Evolutionary conservation across 495 filamentous ascomycete genomes (phyloP).

Genomic region (Trichoderma parareesei): DNA sequence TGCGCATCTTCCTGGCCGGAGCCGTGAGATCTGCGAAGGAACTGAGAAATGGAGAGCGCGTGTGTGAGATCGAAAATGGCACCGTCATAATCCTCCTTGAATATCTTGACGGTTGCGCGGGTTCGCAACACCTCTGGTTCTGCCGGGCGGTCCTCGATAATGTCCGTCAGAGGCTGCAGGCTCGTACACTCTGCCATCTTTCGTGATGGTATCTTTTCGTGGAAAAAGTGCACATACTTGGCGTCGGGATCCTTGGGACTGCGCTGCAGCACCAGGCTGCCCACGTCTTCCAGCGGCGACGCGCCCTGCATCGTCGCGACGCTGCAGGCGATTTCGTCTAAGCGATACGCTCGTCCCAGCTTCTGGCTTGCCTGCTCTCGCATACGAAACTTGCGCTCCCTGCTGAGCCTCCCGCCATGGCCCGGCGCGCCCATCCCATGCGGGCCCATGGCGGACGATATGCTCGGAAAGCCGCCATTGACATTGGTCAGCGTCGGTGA

Average conservation of each 20-base stretch:
- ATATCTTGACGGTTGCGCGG: slow-evolving; percentile 61
- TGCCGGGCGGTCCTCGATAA: slow-evolving; percentile 51
- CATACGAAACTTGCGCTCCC: slow-evolving; percentile 67
- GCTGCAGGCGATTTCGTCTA: slow-evolving; percentile 74
- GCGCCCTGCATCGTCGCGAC: slow-evolving; percentile 77
- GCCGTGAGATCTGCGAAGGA: slow-evolving; percentile 34
- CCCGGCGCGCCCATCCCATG: slow-evolving; percentile 45
- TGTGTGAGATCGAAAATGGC: slow-evolving; percentile 59
- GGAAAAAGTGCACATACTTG: slow-evolving; percentile 80
- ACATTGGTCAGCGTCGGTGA: slow-evolving; percentile 52
- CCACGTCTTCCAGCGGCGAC: slow-evolving; percentile 71
- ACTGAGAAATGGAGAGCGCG: slow-evolving; percentile 52
- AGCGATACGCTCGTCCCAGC: slow-evolving; percentile 61
- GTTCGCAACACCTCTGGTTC: slow-evolving; percentile 63
- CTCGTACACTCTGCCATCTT: slow-evolving; percentile 68
- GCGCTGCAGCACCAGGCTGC: slow-evolving; percentile 60
- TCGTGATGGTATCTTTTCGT: slow-evolving; percentile 74
- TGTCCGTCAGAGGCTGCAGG: slow-evolving; percentile 53
- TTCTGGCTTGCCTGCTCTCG: slow-evolving; percentile 69
- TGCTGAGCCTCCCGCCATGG: slow-evolving; percentile 56
- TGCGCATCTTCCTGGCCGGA: slow-evolving; percentile 32
- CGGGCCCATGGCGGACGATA: slow-evolving; percentile 27
- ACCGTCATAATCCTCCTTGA: slow-evolving; percentile 64
- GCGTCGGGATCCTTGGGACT: slow-evolving; percentile 56
- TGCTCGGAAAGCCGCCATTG: slow-evolving; percentile 41